Conservation (phyloP, 495 filamentous ascomycete genomes). For the Trichoderma orchidacearum region DNA sequence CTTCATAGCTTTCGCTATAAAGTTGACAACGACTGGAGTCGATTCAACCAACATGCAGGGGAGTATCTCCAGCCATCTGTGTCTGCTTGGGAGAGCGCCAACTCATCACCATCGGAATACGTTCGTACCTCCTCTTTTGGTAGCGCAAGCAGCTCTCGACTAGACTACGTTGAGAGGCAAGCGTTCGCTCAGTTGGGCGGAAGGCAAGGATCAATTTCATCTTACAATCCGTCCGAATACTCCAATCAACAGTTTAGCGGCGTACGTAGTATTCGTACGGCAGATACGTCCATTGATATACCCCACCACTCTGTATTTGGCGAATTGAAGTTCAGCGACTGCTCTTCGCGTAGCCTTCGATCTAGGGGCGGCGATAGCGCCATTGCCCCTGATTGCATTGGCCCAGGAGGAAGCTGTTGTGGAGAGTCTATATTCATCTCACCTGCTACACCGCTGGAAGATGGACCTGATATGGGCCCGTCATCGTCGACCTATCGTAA, state of each 20-base stretch:
- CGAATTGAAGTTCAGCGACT: background rate
- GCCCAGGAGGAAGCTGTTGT: background rate
- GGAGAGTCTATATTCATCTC: background rate
- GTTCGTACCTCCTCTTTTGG: background rate
- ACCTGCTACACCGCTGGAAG: background rate
- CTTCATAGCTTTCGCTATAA: background rate
- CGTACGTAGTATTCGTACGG: background rate
- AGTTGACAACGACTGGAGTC: background rate
- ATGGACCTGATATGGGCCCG: background rate
- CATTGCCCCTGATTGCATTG: background rate
- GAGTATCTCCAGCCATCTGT: background rate
- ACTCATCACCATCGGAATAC: background rate
- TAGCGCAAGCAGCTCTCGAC: background rate
- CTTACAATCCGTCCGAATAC: background rate
- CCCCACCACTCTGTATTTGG: background rate
- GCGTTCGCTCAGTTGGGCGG: background rate
- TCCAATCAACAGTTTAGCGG: background rate
- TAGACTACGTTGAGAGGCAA: background rate
- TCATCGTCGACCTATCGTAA: conserved; percentile 5
- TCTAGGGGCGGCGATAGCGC: background rate
- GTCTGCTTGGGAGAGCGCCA: background rate
- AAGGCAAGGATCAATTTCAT: background rate
- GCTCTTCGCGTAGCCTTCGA: background rate
- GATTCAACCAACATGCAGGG: background rate
- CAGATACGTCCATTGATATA: background rate